Evolutionary conservation across 306 rosid species (phyloP).

Genomic region (Gillenia trifoliata): DNA sequence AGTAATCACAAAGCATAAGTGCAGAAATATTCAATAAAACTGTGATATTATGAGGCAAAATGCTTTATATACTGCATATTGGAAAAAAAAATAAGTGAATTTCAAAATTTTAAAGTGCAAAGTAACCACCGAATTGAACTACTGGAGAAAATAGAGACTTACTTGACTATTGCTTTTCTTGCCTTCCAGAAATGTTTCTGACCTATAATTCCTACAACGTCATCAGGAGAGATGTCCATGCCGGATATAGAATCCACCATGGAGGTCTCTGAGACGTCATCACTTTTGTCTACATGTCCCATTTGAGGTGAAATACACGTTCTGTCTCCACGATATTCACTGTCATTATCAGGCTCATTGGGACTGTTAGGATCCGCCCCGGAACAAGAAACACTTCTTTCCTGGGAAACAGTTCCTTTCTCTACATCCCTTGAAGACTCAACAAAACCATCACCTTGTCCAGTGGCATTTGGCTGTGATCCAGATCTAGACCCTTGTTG

Average conservation of each 20-base stretch:
- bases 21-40: background rate
- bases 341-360: constrained; percentile 32
- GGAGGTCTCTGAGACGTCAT: constrained; percentile 61
- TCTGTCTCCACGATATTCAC: constrained; percentile 33
- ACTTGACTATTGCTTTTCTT: constrained; percentile 82
- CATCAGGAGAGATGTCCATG: constrained; percentile 69
- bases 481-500: constrained; percentile 32
- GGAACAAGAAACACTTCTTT: constrained; percentile 26
- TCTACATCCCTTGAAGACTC: constrained; percentile 43
- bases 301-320: constrained; percentile 24
- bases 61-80: background rate
- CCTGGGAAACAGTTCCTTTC: constrained; percentile 27
- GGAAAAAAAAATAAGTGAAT: background rate
- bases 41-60: constrained; percentile 7
- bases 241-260: constrained; percentile 53
- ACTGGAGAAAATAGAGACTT: constrained; percentile 27
- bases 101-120: background rate
- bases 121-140: background rate
- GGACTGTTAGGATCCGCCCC: constrained; percentile 33
- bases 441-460: constrained; percentile 32
- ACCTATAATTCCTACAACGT: constrained; percentile 79
- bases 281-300: constrained; percentile 51
- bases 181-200: constrained; percentile 98
- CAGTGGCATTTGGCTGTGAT: constrained; percentile 29
- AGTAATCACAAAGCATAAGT: background rate